Conservation (phyloP, 2,329 filamentous ascomycete genomes). For the Chaetomiaceae sp. region DNA sequence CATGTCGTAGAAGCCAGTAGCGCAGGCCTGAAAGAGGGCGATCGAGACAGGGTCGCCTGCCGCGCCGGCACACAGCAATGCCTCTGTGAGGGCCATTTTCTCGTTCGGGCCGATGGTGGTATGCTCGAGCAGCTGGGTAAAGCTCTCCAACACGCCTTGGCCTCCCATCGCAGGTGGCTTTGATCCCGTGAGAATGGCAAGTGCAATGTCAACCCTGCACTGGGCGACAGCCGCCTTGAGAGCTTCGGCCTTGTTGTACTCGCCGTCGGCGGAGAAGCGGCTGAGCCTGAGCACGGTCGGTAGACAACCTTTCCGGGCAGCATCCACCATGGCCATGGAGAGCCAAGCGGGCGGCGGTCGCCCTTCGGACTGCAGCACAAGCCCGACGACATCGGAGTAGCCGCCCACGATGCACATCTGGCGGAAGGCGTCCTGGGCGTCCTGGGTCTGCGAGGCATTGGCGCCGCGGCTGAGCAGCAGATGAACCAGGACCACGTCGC, state of each 20-base stretch:
- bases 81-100: slow-evolving; percentile 49
- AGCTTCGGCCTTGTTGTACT: slow-evolving; percentile 47
- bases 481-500: slow-evolving; percentile 41
- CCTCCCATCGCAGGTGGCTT: slow-evolving; percentile 42
- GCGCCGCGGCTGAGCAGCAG: slow-evolving; percentile 49
- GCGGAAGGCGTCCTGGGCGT: slow-evolving; percentile 50
- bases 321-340: slow-evolving; percentile 49
- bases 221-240: slow-evolving; percentile 46
- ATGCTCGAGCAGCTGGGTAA: slow-evolving; percentile 43
- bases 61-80: slow-evolving; percentile 55
- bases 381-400: slow-evolving; percentile 42
- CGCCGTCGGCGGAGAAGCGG: slow-evolving; percentile 49
- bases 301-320: slow-evolving; percentile 44
- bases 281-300: slow-evolving; percentile 48
- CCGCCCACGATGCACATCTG: slow-evolving; percentile 44
- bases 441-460: slow-evolving; percentile 41
- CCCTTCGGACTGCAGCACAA: slow-evolving; percentile 47
- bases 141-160: slow-evolving; percentile 45
- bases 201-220: slow-evolving; percentile 48
- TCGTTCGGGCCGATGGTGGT: slow-evolving; percentile 43
- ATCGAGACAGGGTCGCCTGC: slow-evolving; percentile 45
- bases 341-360: slow-evolving; percentile 39
- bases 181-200: slow-evolving; percentile 50
- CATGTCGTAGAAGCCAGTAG: slow-evolving; percentile 50
- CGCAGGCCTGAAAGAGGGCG: slow-evolving; percentile 45